Evolutionary conservation across 176 grass and related monocot genomes (phyloP).

Genomic region (Oryza glaberrima): DNA sequence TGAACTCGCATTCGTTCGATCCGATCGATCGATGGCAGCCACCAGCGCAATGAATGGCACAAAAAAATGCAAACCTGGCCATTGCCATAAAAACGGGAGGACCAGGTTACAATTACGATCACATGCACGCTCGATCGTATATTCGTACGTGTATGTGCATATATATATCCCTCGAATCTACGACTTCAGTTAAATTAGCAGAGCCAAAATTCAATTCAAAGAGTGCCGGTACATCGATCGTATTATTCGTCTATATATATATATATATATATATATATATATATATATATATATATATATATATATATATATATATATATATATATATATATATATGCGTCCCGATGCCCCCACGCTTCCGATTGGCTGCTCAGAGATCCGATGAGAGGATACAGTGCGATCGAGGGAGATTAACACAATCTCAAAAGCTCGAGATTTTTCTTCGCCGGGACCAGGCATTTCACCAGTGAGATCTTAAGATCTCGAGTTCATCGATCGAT

Average conservation of each 20-base stretch:
- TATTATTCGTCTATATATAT: too few species aligned
- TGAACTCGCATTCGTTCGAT: background rate
- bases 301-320: too few species aligned
- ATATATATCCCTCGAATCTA: too few species aligned
- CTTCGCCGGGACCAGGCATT: conserved; percentile 14
- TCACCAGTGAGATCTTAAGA: background rate
- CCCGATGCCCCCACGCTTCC: too few species aligned
- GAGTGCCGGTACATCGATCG: too few species aligned
- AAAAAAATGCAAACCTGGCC: background rate
- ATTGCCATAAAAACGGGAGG: background rate
- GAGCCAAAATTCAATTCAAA: background rate
- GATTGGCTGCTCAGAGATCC: too few species aligned
- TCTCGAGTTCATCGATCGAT: background rate
- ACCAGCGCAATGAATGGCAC: conserved; percentile 21
- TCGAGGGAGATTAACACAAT: background rate
- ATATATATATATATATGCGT: too few species aligned
- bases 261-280: too few species aligned
- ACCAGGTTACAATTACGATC: background rate
- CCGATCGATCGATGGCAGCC: background rate
- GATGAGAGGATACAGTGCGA: too few species aligned
- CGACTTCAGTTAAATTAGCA: too few species aligned
- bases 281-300: too few species aligned
- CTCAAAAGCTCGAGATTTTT: conserved; percentile 20
- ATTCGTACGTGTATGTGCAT: background rate
- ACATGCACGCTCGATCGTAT: background rate